phyloP scores from a whole-genome alignment of 2,329 filamentous ascomycete genomes.

The Neonectria magnoliae region DNA sequence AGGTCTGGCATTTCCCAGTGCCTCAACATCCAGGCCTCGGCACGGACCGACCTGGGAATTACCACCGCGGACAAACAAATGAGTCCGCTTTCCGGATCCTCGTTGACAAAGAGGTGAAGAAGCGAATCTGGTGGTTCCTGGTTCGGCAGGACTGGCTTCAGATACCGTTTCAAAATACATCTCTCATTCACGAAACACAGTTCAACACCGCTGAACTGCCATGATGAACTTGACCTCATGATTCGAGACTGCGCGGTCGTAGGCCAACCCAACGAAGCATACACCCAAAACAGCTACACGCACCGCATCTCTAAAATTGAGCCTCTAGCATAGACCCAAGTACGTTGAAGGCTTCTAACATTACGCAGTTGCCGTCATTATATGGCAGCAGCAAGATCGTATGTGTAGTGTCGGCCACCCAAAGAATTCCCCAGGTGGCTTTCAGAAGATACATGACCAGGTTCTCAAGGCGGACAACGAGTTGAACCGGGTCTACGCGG shows the following conservation, averaged over 20 bases:
- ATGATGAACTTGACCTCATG: constrained; percentile 9
- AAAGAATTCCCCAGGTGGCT: not conserved
- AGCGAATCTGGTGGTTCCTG: constrained; percentile 21
- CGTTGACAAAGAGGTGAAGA: constrained; percentile 14
- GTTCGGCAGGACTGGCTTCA: constrained; percentile 23
- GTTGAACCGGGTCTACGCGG: constrained; percentile 1
- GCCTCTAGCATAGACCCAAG: not conserved
- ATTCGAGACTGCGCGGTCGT: not conserved
- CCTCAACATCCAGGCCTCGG: constrained; percentile 13
- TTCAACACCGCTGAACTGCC: constrained; percentile 18
- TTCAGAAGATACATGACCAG: constrained; percentile 9
- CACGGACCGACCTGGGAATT: not conserved
- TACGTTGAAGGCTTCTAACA: not conserved
- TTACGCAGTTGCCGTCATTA: constrained; percentile 6
- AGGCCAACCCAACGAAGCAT: not conserved
- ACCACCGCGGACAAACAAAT: not conserved
- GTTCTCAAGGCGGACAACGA: constrained; percentile 15
- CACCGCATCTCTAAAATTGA: not conserved
- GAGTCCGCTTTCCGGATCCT: not conserved
- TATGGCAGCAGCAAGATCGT: constrained; percentile 19
- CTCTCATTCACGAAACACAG: constrained; percentile 14
- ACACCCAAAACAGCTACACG: constrained; percentile 13
- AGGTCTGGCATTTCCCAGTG: constrained; percentile 14
- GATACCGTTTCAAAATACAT: constrained; percentile 21
- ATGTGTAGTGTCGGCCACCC: constrained; percentile 11